Percentiles rank a stretch among this genome's conserved stretches.
These are phyloP conservation scores for Heimioporus retisporus DNA, from an alignment of 1,284 basidiomycete species.

Conservation along the genomic window DNA sequence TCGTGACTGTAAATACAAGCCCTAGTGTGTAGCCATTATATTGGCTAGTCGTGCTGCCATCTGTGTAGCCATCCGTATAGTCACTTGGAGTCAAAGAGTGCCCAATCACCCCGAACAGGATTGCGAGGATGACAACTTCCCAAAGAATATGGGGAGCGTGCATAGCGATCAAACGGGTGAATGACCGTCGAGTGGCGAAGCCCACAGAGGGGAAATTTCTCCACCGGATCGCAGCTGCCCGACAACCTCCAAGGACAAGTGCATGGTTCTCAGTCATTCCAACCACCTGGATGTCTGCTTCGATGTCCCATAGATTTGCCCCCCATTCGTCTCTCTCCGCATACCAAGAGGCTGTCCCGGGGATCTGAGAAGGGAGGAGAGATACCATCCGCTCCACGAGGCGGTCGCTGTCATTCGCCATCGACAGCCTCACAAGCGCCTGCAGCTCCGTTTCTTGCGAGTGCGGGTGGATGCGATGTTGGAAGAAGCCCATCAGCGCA, in stretches of 20 bases:
- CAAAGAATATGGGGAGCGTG: conserved; percentile 16
- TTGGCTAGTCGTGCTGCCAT: no score
- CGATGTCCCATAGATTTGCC: conserved; percentile 39
- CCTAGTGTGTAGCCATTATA: no score
- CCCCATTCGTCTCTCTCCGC: conserved; percentile 26
- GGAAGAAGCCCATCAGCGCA: not conserved
- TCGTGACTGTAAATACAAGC: no score
- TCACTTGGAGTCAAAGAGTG: no score
- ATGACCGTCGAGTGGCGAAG: conserved; percentile 27
- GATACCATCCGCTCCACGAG: not conserved
- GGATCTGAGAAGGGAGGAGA: not conserved
- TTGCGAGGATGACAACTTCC: conserved; percentile 6
- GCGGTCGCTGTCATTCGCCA: not conserved
- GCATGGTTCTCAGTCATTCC: conserved; percentile 32
- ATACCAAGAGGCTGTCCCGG: not conserved
- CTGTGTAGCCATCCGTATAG: no score
- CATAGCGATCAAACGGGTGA: conserved; percentile 23
- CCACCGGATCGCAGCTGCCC: conserved; percentile 35
- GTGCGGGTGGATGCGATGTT: not conserved
- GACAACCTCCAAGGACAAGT: conserved; percentile 41
- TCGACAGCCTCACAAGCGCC: not conserved
- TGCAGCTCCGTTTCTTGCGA: not conserved
- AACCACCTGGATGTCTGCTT: conserved; percentile 34
- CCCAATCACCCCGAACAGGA: not conserved
- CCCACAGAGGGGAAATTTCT: conserved; percentile 35